Evolutionary conservation across 345 rosid genomes (phyloP), one percentile per base, ranked within the genome.

Genomic region (Camelina laxa): DNA sequence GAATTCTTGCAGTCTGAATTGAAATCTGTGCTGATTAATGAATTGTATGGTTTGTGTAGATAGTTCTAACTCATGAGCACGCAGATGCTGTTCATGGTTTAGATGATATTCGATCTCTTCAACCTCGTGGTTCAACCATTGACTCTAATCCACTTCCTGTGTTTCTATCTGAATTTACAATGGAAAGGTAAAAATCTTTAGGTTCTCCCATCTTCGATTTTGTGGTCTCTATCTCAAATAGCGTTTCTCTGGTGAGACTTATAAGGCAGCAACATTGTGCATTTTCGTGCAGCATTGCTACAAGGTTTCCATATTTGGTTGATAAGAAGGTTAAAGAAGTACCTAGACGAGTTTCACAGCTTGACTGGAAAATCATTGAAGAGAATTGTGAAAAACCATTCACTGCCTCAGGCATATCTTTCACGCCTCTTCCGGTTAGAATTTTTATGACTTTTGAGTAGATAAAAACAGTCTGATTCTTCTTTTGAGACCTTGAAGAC

Each of bases 11-110:
- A 24, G 54, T 55, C 9, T 54, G 20, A 58, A 58, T 33, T 31
- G 31, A 61, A 59, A 39, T 21, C 14, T 57, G 10, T 44, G 36
- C 16, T 62, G 19, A 16, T 47, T n/a, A 12, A 13, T 35, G 53
- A 27, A 16, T 50, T 54, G 27, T 76, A 33, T 70, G 16, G 36
- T 30, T n/a, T 30, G 77, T 39, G 86, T 89, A 95, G 99, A 87
- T 92, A 64, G 83, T 95, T 72, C 87, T 95, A 87, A 95, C 97
- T 70, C 99, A 95, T 75, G 99, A 95, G 76, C 99, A 95, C 63
- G 99, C 99, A 13, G 99, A 95, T 75, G 98, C 99, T 33, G 85
- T 92, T 84, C 96, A 81, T 75, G 99, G 98, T 60, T 84, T 95
- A 73, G 98, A 95, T 79, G 99, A 95, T 56, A 80, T 95, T 39